phyloP scores from a whole-genome alignment of 2,329 filamentous ascomycete genomes.

The Colletotrichum theobromicola region DNA sequence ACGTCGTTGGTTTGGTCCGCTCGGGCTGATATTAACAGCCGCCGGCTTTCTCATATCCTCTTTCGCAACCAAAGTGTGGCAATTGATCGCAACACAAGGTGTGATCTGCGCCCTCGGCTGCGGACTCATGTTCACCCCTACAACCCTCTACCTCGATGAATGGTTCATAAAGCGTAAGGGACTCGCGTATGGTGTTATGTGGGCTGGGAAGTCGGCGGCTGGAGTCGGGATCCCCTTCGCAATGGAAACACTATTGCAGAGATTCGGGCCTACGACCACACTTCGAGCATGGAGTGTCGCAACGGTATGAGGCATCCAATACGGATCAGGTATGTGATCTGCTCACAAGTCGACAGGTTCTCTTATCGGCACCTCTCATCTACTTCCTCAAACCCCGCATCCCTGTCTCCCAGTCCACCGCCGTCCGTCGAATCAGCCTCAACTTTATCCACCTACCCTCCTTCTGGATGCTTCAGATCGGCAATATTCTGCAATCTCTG shows the following conservation, averaged over 20 bases:
- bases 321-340: no score
- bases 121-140: neutral
- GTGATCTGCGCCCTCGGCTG: neutral
- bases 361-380: neutral
- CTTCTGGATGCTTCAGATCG: neutral
- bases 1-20: rapidly evolving
- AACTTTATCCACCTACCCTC: neutral
- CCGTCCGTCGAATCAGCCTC: neutral
- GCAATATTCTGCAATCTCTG: neutral
- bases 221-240: neutral
- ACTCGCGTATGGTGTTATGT: neutral
- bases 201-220: neutral
- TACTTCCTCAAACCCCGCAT: neutral
- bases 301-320: neutral
- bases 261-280: neutral
- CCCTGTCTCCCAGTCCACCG: neutral
- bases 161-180: neutral
- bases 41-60: neutral
- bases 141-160: neutral
- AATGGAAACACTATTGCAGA: rapidly evolving
- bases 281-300: neutral
- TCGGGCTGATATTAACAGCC: rapidly evolving
- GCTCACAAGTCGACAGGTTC: rapidly evolving
- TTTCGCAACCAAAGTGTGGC: neutral
- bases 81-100: neutral